phyloP scores from a whole-genome alignment of 2,329 filamentous ascomycete species.

The Ophiocordyceps camponoti-leonardi region DNA sequence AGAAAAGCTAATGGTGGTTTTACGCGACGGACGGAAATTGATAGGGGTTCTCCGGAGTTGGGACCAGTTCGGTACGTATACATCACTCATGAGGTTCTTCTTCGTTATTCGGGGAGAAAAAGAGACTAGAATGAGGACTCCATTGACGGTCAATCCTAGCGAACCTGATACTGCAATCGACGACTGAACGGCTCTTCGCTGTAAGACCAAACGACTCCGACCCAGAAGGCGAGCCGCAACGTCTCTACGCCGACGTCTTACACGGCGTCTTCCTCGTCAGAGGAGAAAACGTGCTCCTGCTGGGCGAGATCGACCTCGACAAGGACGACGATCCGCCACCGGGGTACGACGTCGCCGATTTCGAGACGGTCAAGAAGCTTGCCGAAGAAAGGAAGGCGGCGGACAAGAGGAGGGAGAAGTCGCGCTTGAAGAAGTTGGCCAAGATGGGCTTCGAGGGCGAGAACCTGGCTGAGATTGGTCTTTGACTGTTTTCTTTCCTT shows the following conservation, averaged over 20 bases:
- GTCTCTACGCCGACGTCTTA: conserved; percentile 66
- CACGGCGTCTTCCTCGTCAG: conserved; percentile 82
- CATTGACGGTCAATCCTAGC: conserved; percentile 30
- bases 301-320: conserved; percentile 94
- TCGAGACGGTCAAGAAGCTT: conserved; percentile 52
- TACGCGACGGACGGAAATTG: conserved; percentile 87
- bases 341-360: conserved; percentile 47
- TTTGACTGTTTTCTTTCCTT: too few relatives aligned
- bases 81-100: background rate
- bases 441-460: conserved; percentile 80
- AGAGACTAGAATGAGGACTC: background rate
- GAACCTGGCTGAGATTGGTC: conserved; percentile 55
- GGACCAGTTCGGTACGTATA: conserved; percentile 74
- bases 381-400: conserved; percentile 53
- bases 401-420: conserved; percentile 59
- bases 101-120: too few relatives aligned
- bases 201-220: conserved; percentile 24
- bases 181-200: conserved; percentile 73
- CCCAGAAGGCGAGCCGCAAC: conserved; percentile 17
- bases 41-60: conserved; percentile 86
- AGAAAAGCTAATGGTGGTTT: conserved; percentile 90
- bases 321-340: conserved; percentile 79
- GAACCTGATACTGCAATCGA: conserved; percentile 88
- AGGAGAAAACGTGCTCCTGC: conserved; percentile 89
- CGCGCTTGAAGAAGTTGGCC: conserved; percentile 50